Evolutionary conservation across 2,329 filamentous ascomycete genomes (phyloP).

Genomic region (Sclerotinia borealis): DNA sequence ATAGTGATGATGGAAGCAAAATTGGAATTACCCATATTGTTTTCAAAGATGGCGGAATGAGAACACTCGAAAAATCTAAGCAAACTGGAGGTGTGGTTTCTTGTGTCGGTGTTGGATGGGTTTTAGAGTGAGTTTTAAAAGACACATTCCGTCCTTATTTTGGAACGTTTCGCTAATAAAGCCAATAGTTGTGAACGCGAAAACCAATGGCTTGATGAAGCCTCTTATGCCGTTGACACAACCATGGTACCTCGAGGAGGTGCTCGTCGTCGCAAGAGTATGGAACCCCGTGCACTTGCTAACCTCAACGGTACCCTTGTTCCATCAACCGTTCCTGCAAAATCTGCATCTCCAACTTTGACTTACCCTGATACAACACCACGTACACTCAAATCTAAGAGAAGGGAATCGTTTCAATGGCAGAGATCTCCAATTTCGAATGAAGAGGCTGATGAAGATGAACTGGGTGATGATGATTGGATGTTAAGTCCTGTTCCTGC

Average conservation of each 20-base stretch:
- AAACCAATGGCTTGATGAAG: slow-evolving; percentile 71
- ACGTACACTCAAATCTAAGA: slow-evolving; percentile 25
- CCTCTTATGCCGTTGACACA: slow-evolving; percentile 62
- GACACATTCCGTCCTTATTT: neutral
- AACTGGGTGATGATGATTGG: slow-evolving; percentile 23
- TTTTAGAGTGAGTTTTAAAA: slow-evolving; percentile 64
- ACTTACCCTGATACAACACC: slow-evolving; percentile 29
- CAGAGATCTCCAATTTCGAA: slow-evolving; percentile 26
- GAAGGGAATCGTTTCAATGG: slow-evolving; percentile 32
- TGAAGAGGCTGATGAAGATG: slow-evolving; percentile 9
- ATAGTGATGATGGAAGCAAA: slow-evolving; percentile 38
- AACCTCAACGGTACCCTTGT: slow-evolving; percentile 63
- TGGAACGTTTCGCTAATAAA: slow-evolving; percentile 30
- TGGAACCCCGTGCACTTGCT: slow-evolving; percentile 67
- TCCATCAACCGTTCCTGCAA: slow-evolving; percentile 30
- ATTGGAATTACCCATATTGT: slow-evolving; percentile 82
- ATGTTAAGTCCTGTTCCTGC: slow-evolving; percentile 30
- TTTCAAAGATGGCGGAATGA: slow-evolving; percentile 78
- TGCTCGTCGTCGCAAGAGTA: slow-evolving; percentile 68
- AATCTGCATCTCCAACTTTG: slow-evolving; percentile 30
- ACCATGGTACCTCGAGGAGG: slow-evolving; percentile 62
- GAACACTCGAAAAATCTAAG: slow-evolving; percentile 75
- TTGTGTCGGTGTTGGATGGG: slow-evolving; percentile 84
- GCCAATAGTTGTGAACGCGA: slow-evolving; percentile 62
- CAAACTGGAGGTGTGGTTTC: slow-evolving; percentile 68